A percentile compares a stretch with the other conserved stretches of the same genome.
Conservation (phyloP, 306 rosid genomes). For the Neltuma alba region DNA sequence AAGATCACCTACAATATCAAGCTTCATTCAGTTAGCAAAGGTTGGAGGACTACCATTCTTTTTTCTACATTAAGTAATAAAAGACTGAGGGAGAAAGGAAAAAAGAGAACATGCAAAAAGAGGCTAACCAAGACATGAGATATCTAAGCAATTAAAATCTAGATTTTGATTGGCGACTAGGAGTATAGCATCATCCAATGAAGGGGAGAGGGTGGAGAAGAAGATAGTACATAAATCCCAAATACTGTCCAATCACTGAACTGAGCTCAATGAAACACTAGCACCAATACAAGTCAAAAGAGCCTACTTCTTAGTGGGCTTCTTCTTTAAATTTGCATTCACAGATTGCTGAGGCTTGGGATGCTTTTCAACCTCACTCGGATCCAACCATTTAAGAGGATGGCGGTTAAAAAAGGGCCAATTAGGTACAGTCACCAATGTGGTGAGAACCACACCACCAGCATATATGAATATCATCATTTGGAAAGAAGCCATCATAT, state of each 20-base stretch:
- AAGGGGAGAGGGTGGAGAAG: not conserved
- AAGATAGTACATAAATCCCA: constrained; percentile 10
- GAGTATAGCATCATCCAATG: constrained; percentile 25
- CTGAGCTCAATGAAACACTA: constrained; percentile 4
- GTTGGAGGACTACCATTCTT: not conserved
- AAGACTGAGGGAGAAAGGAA: constrained; percentile 12
- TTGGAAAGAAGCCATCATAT: constrained; percentile 56
- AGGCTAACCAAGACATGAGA: constrained; percentile 22
- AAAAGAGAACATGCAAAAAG: not conserved
- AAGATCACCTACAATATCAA: not conserved
- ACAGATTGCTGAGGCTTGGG: constrained; percentile 71
- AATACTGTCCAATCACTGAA: constrained; percentile 29
- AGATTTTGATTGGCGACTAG: not conserved
- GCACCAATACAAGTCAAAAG: constrained; percentile 17
- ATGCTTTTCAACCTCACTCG: constrained; percentile 69
- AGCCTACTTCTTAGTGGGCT: constrained; percentile 61
- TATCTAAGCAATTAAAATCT: constrained; percentile 29
- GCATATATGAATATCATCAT: constrained; percentile 69
- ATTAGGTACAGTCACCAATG: constrained; percentile 55
- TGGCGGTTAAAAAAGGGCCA: constrained; percentile 84
- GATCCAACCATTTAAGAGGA: constrained; percentile 89
- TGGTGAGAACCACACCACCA: constrained; percentile 73
- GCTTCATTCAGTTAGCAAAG: not conserved
- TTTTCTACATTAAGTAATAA: not conserved
- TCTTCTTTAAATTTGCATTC: constrained; percentile 60